Conservation (phyloP, 495 filamentous ascomycete genomes). For the Cladorrhinum samala region DNA sequence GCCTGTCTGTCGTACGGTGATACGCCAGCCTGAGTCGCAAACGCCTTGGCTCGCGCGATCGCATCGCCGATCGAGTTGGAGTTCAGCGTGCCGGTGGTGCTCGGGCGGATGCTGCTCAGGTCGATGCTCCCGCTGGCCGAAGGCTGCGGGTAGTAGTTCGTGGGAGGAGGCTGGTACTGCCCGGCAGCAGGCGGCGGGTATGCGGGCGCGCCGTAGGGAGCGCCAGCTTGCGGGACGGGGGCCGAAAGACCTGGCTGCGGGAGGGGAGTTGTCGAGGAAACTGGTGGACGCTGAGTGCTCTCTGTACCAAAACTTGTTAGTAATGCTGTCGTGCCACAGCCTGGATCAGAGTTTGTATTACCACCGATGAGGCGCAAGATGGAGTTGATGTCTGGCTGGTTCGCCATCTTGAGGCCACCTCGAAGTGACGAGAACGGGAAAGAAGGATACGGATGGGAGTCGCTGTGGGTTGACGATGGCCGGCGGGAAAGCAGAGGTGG, state of each 20-base stretch:
- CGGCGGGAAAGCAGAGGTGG: background rate
- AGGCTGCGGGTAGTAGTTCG: slow-evolving; percentile 59
- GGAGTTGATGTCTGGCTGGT: slow-evolving; percentile 25
- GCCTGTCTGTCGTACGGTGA: slow-evolving; percentile 43
- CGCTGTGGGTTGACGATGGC: background rate
- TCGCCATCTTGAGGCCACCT: slow-evolving; percentile 21
- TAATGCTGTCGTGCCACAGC: background rate
- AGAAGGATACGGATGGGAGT: background rate
- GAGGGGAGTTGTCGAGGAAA: slow-evolving; percentile 42
- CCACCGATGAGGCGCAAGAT: slow-evolving; percentile 23
- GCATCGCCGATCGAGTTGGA: slow-evolving; percentile 54
- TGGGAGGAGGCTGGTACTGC: slow-evolving; percentile 33
- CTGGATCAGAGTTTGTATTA: slow-evolving; percentile 1
- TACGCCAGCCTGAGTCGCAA: slow-evolving; percentile 65
- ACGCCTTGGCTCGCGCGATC: slow-evolving; percentile 64
- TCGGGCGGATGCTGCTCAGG: slow-evolving; percentile 65
- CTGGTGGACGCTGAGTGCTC: slow-evolving; percentile 23
- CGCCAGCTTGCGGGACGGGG: slow-evolving; percentile 11
- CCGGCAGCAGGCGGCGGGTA: slow-evolving; percentile 24
- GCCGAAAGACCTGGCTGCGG: slow-evolving; percentile 35
- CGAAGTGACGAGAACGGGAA: background rate
- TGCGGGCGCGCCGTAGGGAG: slow-evolving; percentile 21
- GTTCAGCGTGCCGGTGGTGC: slow-evolving; percentile 65
- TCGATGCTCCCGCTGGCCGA: slow-evolving; percentile 64
- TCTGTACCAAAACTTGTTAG: slow-evolving; percentile 25